A percentile compares a stretch with the other conserved stretches of the same genome.
These are phyloP conservation scores for Pleurostoma richardsiae DNA, from an alignment of 2,329 filamentous ascomycete genomes.

Conservation along the genomic window DNA sequence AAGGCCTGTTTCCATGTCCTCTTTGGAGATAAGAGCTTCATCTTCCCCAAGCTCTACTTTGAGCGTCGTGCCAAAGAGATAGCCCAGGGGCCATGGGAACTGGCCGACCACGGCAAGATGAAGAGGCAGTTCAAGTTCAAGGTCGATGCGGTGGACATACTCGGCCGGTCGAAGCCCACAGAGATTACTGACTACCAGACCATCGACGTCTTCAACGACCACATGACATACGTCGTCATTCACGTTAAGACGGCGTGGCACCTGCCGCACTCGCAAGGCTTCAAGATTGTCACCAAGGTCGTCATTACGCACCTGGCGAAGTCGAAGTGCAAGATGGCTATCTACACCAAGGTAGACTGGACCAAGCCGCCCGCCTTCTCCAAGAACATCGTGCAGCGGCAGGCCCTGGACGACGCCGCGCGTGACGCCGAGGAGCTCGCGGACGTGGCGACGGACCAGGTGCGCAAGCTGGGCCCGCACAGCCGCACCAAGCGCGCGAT, in stretches of 20 bases:
- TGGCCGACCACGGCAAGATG: constrained; percentile 65
- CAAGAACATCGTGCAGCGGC: constrained; percentile 57
- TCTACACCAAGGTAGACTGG: constrained; percentile 90
- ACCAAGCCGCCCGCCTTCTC: constrained; percentile 58
- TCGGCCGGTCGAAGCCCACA: constrained; percentile 56
- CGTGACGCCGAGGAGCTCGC: constrained; percentile 70
- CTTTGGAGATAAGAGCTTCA: constrained; percentile 92
- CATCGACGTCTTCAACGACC: constrained; percentile 78
- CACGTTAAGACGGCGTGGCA: constrained; percentile 70
- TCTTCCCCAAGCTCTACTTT: constrained; percentile 88
- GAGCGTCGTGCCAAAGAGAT: constrained; percentile 76
- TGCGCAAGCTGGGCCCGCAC: constrained; percentile 67
- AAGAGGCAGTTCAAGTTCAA: constrained; percentile 77
- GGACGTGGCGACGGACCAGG: constrained; percentile 72
- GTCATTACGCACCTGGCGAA: constrained; percentile 93
- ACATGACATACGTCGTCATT: constrained; percentile 62
- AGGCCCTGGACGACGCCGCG: constrained; percentile 70
- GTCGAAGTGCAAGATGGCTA: constrained; percentile 83
- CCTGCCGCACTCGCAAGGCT: constrained; percentile 72
- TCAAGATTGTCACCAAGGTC: constrained; percentile 82
- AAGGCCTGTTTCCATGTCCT: constrained; percentile 95
- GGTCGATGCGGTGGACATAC: constrained; percentile 60
- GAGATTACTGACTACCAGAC: constrained; percentile 77
- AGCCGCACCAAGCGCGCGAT: constrained; percentile 73
- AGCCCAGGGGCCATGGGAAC: constrained; percentile 79